phyloP scores from a whole-genome alignment of 176 grass and related monocot genomes.

The Echinochloa phyllopogon region DNA sequence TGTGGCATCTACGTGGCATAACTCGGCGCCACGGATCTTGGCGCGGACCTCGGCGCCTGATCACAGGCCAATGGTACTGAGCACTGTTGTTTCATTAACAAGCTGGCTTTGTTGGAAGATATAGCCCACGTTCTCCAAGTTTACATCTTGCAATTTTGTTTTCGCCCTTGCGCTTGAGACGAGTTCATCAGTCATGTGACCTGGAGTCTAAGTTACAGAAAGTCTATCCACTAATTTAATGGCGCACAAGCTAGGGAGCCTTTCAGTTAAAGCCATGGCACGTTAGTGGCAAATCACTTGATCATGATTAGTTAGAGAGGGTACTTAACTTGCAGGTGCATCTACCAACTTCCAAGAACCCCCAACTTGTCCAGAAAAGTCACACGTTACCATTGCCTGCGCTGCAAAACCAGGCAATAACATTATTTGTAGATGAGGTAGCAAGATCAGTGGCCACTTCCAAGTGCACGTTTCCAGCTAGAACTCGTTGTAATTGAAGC shows the following conservation, averaged over 20 bases:
- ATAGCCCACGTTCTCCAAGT: too few species aligned
- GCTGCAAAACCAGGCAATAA: background rate
- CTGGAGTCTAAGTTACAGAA: constrained; percentile 4
- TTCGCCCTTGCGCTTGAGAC: background rate
- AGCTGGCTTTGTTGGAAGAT: too few species aligned
- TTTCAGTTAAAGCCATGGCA: background rate
- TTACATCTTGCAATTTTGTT: too few species aligned
- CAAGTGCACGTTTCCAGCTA: too few species aligned
- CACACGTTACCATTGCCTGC: background rate
- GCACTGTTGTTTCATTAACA: too few species aligned
- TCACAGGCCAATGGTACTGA: too few species aligned
- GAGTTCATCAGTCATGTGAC: background rate
- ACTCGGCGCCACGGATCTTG: too few species aligned
- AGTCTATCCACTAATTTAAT: background rate
- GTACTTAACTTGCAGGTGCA: constrained; percentile 8
- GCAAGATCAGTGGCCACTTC: background rate
- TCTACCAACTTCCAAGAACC: too few species aligned
- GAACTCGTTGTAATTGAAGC: background rate
- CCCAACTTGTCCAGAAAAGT: background rate
- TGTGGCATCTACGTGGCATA: too few species aligned
- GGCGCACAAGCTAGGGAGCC: background rate
- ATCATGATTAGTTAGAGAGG: background rate
- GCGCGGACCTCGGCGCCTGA: too few species aligned
- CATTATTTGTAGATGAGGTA: background rate
- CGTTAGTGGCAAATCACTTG: background rate